A percentile compares a stretch with the other conserved stretches of the same genome.
These are phyloP conservation scores for Solanum medicagineum DNA, from an alignment of 257 asterid genomes.

Conservation along the genomic window DNA sequence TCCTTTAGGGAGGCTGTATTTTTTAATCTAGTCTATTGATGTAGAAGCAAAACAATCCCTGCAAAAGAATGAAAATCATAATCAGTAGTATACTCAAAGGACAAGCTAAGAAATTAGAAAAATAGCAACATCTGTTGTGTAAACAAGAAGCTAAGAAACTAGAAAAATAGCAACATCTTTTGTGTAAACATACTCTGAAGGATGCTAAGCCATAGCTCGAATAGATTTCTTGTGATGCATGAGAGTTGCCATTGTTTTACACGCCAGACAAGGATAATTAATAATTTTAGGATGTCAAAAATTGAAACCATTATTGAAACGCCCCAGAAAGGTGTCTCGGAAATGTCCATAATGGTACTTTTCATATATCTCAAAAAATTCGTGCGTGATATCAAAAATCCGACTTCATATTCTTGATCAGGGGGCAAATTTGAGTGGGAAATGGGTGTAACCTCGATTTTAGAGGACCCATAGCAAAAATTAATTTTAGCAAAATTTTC, in stretches of 20 bases:
- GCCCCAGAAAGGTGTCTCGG: too few species aligned
- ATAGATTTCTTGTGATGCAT: constrained; percentile 11
- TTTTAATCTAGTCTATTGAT: constrained; percentile 90
- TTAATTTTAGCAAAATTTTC: too few species aligned
- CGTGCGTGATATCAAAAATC: too few species aligned
- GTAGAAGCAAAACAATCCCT: constrained; percentile 93
- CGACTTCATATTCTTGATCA: too few species aligned
- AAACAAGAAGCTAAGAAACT: not conserved
- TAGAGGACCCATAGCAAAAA: too few species aligned
- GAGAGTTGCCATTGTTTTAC: constrained; percentile 21
- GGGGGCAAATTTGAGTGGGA: too few species aligned
- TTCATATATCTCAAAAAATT: too few species aligned
- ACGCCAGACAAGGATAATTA: constrained; percentile 27
- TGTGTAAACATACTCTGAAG: constrained; percentile 7
- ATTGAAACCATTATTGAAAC: not conserved
- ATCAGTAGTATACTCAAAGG: not conserved
- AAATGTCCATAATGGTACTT: too few species aligned
- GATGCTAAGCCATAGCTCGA: constrained; percentile 4
- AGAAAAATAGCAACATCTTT: not conserved
- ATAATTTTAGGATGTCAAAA: constrained; percentile 1
- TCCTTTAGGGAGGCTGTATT: constrained; percentile 85
- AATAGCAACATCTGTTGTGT: not conserved
- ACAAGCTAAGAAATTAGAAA: not conserved
- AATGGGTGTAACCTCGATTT: too few species aligned
- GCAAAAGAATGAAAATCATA: constrained; percentile 9